Conservation (phyloP, 306 rosid species). For the Abrus precatorius region DNA sequence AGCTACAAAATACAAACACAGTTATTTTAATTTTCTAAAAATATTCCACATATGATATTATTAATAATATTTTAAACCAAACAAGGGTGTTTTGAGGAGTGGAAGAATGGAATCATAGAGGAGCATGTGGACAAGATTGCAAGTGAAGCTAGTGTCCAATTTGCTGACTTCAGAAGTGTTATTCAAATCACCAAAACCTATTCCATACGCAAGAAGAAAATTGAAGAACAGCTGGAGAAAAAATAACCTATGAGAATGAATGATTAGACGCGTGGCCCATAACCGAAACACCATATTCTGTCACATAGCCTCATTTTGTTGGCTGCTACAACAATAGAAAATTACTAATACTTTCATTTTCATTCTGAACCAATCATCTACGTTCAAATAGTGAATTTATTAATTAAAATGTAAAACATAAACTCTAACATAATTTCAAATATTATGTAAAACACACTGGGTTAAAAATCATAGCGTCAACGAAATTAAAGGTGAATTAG, state of each 20-base stretch:
- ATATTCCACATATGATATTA: background rate
- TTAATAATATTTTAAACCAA: background rate
- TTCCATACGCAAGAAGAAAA: conserved; percentile 43
- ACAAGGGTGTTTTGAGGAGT: background rate
- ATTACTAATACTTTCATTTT: conserved; percentile 17
- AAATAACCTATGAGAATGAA: background rate
- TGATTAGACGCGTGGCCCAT: conserved; percentile 44
- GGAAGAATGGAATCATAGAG: conserved; percentile 30
- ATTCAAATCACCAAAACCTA: conserved; percentile 32
- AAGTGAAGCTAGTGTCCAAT: conserved; percentile 31
- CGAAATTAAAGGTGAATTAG: conserved; percentile 19
- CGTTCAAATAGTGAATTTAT: background rate
- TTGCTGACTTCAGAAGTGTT: conserved; percentile 42
- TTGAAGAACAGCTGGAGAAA: conserved; percentile 35
- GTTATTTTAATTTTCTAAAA: no score
- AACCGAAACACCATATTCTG: background rate
- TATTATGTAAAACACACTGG: background rate
- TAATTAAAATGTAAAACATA: no score
- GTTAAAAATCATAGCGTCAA: conserved; percentile 32
- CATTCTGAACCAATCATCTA: background rate
- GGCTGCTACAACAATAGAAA: background rate
- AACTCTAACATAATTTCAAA: background rate
- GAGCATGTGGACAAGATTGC: conserved; percentile 45
- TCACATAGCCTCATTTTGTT: conserved; percentile 3
- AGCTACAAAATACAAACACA: background rate